Percentiles rank a stretch among this genome's conserved stretches.
These are phyloP conservation scores for Entoloma clypeatum DNA, from an alignment of 1,284 basidiomycete species.

Conservation along the genomic window DNA sequence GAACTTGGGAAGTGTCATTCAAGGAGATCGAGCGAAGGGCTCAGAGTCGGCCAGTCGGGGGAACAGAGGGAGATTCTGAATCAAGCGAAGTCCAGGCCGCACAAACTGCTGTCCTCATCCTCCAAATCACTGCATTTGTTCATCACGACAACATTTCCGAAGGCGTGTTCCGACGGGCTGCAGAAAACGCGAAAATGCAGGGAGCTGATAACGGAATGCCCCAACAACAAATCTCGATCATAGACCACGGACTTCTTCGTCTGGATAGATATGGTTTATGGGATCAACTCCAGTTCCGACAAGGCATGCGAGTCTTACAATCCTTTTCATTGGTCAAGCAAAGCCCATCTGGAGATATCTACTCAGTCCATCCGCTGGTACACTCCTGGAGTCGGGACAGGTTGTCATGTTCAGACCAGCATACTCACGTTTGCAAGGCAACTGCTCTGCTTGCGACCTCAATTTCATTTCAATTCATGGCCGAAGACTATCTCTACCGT, in stretches of 20 bases:
- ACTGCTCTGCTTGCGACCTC: not conserved
- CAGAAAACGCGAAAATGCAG: not conserved
- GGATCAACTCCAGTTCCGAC: slow-evolving; percentile 1
- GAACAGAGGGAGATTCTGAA: too few species aligned
- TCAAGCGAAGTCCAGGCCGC: not conserved
- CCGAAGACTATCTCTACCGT: not conserved
- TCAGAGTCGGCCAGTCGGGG: too few species aligned
- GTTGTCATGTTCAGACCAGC: not conserved
- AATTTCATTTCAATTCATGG: not conserved
- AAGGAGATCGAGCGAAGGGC: too few species aligned
- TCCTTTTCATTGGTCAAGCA: slow-evolving; percentile 5
- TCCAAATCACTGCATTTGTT: slow-evolving; percentile 5
- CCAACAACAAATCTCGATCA: too few species aligned
- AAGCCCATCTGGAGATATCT: not conserved
- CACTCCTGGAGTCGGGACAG: slow-evolving; percentile 1
- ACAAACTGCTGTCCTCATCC: slow-evolving; percentile 1
- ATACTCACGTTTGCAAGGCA: not conserved
- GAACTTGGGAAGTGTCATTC: not conserved
- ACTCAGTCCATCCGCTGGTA: slow-evolving; percentile 1
- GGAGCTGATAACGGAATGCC: not conserved
- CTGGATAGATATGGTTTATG: slow-evolving; percentile 1
- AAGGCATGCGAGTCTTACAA: slow-evolving; percentile 5
- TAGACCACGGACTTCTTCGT: too few species aligned
- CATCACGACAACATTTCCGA: slow-evolving; percentile 7
- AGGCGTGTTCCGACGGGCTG: slow-evolving; percentile 3